Base-by-base conservation (phyloP, 495 filamentous ascomycete genomes). In the Podospora bellae-mahoneyi region DNA sequence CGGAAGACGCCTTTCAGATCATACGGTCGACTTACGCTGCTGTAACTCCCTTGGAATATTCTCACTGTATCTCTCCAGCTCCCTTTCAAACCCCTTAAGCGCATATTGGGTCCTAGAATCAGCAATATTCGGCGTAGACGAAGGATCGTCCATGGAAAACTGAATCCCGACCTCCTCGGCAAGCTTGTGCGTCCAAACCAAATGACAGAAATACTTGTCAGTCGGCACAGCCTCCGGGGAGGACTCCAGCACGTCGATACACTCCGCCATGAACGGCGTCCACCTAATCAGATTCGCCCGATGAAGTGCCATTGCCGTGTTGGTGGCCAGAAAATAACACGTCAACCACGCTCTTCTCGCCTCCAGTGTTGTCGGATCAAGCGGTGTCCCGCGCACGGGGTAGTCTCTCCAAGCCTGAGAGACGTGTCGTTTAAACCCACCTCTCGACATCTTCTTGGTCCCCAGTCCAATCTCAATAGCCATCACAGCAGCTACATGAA, bases 391-490 rank as follows among this genome's bases (percentile, higher is more conserved):
- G 13, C 82, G 74, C 73, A 82, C 80, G 1, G 83, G 81, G 34
- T 82, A 78, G 44, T 86, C 82, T 26, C 78, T 78, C 80, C 81
- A 84, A 26, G 78, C 78, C 65, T 70, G 71, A 30, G 73, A 77
- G 62, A 75, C 75, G 69, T 80, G 79, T 66, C 71, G 76, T 28
- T 74, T 77, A 39, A 76, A 66, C 26, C 74, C 76, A 27, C 77
- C 72, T 71, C 76, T 72, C 9, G 74, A 72, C 69, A 79, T 75
- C 62, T 80, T 80, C 72, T 79, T 80, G 72, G 81, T 84, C 7
- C 92, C 89, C 34, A 98, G 84, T 0, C 93, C 94, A 55, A 97
- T 84, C 74, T 99, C 95, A 71, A 97, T 88, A 15, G 88, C 91
- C 87, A 97, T 90, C 53, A 91, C 82, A 39, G 92, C 90, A 6